Base-by-base conservation (phyloP, 192 early-diverging fungal genomes). In the Backusella liffmaniae region DNA sequence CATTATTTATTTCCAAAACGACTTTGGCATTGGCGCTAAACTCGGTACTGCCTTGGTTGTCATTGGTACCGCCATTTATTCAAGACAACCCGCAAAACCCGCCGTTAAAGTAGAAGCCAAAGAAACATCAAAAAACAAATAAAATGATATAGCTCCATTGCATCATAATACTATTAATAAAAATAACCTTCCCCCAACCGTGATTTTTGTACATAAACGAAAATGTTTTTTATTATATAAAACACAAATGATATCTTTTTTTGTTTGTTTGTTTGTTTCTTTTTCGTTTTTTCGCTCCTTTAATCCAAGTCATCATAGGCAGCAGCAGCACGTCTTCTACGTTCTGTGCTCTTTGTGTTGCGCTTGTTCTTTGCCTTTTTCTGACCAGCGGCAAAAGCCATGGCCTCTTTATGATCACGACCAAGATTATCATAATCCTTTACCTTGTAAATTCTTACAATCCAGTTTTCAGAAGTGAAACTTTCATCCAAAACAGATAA, bases 371-470 rank as follows among this genome's bases (percentile, higher is more conserved):
- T 85, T 30, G 66, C 77, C 65, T 75, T 80, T 46, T 80, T 84
- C 37, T 81, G 84, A 65, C 88, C 90, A 49, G 67, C 74, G 32
- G 88, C 86, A 44, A 91, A 92, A 3, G 82, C 80, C 1, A 88
- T 76, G 18, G 92, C 94, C 12, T 90, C 89, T 59, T 88, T 85
- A 70, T 94, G 77, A 23, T 84, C 78, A 70, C 97, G 90, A 7
- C 98, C 98, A 5, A 99, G 83, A 80, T 92, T 94, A 83, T 99
- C 98, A 75, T 94, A 87, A 41, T 94, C 90, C 85, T 99, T 99
- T 85, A 99, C 97, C 78, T 95, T 90, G 88, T 97, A 99, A 72
- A 99, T 97, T 51, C 98, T 92, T 36, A 99, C 98, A 84, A 99
- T 95, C 93, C 96, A 96, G 86, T 99, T 96, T 82, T 96, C 94